These are phyloP conservation scores for Flaveria brownii DNA, from an alignment of 129 eudicot genomes.

Conservation along the genomic window DNA sequence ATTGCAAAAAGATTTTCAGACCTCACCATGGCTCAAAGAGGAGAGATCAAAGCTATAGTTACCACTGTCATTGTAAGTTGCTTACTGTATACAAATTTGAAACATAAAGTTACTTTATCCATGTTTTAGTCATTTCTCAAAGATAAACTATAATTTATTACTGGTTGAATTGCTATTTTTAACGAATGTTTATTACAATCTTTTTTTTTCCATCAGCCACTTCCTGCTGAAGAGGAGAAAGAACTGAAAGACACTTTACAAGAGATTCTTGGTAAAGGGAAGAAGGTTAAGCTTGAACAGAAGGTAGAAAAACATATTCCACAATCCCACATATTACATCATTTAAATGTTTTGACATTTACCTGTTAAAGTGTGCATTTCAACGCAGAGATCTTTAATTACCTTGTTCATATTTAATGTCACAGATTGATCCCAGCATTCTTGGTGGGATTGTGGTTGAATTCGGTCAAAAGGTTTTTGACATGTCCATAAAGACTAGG, in stretches of 20 bases:
- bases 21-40: slow-evolving; percentile 88
- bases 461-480: slow-evolving; percentile 74
- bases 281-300: slow-evolving; percentile 74
- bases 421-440: slow-evolving; percentile 85
- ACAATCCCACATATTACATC: not conserved
- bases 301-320: slow-evolving; percentile 53
- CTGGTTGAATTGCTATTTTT: not conserved
- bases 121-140: not conserved
- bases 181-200: not conserved
- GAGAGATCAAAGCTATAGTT: slow-evolving; percentile 74
- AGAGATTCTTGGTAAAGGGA: slow-evolving; percentile 76
- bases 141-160: not conserved
- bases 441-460: slow-evolving; percentile 91
- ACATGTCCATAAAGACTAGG: slow-evolving; percentile 83
- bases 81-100: not conserved
- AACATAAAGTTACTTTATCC: not conserved
- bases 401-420: not conserved
- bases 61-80: slow-evolving; percentile 86
- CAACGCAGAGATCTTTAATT: not conserved
- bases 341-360: not conserved
- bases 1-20: slow-evolving; percentile 73
- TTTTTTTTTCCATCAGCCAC: slow-evolving; percentile 51
- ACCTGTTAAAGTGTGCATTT: not conserved
- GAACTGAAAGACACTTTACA: slow-evolving; percentile 77
- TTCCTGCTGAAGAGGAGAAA: slow-evolving; percentile 84